Base-by-base conservation (phyloP, 495 filamentous ascomycete species). In the Astrothelium subdiscretum region DNA sequence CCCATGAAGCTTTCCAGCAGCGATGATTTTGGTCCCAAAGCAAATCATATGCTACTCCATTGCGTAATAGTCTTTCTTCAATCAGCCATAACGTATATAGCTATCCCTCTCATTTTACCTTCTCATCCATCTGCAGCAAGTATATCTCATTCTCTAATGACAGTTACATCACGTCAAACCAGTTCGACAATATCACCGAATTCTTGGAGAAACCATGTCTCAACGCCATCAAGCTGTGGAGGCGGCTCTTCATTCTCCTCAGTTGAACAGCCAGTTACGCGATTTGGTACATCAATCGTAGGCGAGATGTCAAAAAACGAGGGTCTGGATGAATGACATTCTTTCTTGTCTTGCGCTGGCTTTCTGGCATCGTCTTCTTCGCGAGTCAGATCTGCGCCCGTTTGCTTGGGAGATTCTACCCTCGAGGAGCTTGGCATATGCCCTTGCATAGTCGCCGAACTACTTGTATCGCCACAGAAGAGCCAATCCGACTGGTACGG, bases 131-230 rank as follows among this genome's bases (percentile, higher is more conserved):
- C 43, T 18, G 11, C 43, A 20, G 12, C 24, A 54, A 54, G 24
- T 24, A 54, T 6, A 29, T 3, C 6, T 27, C 3, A 29, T 10
- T n/a, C 12, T 8, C 22, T 20, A 11, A 8, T 26, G 20, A 11
- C 22, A 15, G n/a, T 54, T 24, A 26, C 8, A n/a, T 29, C 24
- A 20, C 15, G 5, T 44, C 29, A 62, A 22, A 62, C 60, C 32
- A 62, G 52, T 15, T 62, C 60, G 6, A 57, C 29, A 22, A 57
- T 32, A 38, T 62, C 60, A 22, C 60, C 60, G 27, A 58, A 62
- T 26, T 62, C 43, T 26, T 54, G 29, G 4, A 57, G 13, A 2
- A 62, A 8, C 60, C 60, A 62, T n/a, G 20, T 12, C 18, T 62
- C 60, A 3, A 62, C 26, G 60, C 60, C 60, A 15, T 62, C 60